A percentile compares a stretch with the other conserved stretches of the same genome.
These are phyloP conservation scores for Silene uniflora DNA, from an alignment of 148 eudicot genomes.

Conservation along the genomic window DNA sequence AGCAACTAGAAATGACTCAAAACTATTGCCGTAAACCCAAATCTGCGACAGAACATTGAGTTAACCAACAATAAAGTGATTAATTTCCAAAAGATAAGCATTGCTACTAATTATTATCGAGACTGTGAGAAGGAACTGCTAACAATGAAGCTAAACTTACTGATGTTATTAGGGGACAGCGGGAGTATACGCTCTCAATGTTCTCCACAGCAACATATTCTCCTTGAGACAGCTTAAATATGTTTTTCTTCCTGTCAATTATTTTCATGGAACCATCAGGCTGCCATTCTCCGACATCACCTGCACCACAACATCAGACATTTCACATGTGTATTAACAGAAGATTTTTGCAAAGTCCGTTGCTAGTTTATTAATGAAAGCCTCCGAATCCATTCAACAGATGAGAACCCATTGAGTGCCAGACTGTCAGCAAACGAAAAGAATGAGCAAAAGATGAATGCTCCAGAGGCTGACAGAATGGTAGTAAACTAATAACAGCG, in stretches of 20 bases:
- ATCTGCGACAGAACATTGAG: conserved; percentile 39
- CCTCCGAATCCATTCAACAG: not conserved
- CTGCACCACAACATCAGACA: conserved; percentile 29
- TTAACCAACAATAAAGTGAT: not conserved
- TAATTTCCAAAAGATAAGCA: not conserved
- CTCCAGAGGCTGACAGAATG: not conserved
- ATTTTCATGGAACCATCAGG: conserved; percentile 84
- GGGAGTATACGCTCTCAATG: conserved; percentile 67
- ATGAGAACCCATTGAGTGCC: not conserved
- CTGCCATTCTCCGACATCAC: conserved; percentile 98
- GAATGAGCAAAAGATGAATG: not conserved
- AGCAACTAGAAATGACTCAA: conserved; percentile 91
- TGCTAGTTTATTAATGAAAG: not conserved
- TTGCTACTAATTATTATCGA: not conserved
- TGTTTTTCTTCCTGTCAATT: conserved; percentile 94
- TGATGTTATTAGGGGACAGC: conserved; percentile 71
- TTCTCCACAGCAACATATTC: conserved; percentile 95
- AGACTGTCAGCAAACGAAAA: not conserved
- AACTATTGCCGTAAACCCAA: conserved; percentile 96
- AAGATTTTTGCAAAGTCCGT: not conserved
- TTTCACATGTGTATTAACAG: not conserved
- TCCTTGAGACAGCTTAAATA: conserved; percentile 96
- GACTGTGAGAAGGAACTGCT: not conserved
- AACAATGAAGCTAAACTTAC: conserved; percentile 35
- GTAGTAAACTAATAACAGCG: not conserved